Conservation (phyloP, 139 green algal genomes). For the Desmodesmus armatus region DNA sequence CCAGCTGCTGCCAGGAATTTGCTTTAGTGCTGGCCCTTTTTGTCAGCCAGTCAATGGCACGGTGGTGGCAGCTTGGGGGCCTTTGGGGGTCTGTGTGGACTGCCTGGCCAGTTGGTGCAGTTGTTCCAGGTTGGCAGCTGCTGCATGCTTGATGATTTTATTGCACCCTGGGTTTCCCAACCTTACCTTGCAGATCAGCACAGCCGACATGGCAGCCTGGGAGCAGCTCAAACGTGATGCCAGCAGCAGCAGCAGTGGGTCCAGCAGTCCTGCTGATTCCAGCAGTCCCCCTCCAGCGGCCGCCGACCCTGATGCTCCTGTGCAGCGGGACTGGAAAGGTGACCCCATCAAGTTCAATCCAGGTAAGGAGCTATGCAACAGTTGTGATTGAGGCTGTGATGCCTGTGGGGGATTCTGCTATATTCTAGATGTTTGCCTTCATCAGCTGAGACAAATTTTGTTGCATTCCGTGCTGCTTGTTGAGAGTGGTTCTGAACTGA, state of each 20-base stretch:
- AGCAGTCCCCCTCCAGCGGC: neutral
- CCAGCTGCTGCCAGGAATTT: too few relatives aligned
- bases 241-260: slow-evolving; percentile 10
- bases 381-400: too few relatives aligned
- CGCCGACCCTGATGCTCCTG: neutral
- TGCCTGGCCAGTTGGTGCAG: neutral
- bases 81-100: too few relatives aligned
- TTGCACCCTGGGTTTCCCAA: neutral
- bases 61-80: too few relatives aligned
- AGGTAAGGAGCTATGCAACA: too few relatives aligned
- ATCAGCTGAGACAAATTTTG: too few relatives aligned
- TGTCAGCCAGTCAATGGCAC: too few relatives aligned
- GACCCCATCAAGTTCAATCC: slow-evolving; percentile 84
- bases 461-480: too few relatives aligned
- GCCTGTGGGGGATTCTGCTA: too few relatives aligned
- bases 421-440: too few relatives aligned
- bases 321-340: slow-evolving; percentile 70
- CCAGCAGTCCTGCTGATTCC: slow-evolving; percentile 14
- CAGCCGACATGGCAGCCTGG: neutral
- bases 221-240: slow-evolving; percentile 16
- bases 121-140: neutral
- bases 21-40: too few relatives aligned
- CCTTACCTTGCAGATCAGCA: neutral
- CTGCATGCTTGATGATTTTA: neutral
- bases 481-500: too few relatives aligned